Evolutionary conservation across 2,329 filamentous ascomycete genomes (phyloP).

Genomic region (Colletotrichum noveboracense): DNA sequence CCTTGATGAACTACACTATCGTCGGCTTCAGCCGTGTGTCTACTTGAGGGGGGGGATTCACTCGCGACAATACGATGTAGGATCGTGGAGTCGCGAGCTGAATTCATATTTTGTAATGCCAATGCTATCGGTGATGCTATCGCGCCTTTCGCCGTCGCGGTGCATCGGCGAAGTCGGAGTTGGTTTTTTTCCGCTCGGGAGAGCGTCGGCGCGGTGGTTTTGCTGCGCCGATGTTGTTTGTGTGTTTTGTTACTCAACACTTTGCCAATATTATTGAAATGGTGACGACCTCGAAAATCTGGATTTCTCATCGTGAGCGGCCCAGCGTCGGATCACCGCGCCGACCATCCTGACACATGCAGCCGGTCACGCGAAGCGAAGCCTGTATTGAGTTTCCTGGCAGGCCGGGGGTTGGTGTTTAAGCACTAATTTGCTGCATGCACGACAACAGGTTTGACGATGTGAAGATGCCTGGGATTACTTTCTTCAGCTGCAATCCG

Average conservation of each 20-base stretch:
- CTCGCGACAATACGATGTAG: background rate
- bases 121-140: background rate
- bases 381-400: background rate
- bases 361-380: background rate
- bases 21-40: background rate
- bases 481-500: background rate
- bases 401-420: background rate
- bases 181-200: background rate
- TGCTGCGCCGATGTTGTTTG: background rate
- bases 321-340: background rate
- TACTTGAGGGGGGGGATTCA: background rate
- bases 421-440: background rate
- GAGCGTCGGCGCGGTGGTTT: background rate
- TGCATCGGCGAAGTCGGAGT: background rate
- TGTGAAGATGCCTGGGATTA: background rate
- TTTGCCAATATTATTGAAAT: background rate
- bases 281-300: background rate
- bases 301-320: background rate
- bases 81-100: background rate
- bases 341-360: background rate
- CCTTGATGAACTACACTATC: background rate
- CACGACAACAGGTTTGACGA: background rate
- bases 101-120: background rate
- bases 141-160: background rate
- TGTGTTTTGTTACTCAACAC: background rate